A percentile compares a stretch with the other conserved stretches of the same genome.
Evolutionary conservation across 2,329 filamentous ascomycete genomes (phyloP).

Genomic region (Aotearoamyces nothofagi): DNA sequence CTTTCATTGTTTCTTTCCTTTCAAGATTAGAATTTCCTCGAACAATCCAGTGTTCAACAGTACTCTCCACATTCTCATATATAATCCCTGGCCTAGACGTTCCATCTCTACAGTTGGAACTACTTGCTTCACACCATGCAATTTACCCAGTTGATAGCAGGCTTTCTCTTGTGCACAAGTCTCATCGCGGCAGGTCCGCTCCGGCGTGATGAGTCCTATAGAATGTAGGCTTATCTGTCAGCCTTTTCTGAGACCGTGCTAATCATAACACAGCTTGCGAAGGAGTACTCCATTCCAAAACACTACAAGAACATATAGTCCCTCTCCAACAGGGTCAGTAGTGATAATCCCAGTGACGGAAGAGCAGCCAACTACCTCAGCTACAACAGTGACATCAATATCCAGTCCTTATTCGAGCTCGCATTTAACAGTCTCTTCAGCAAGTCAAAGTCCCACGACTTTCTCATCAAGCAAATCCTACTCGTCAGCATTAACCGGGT

Average conservation of each 20-base stretch:
- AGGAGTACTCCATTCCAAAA: neutral
- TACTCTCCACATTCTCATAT: neutral
- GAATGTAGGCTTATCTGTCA: neutral
- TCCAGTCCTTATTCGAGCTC: neutral
- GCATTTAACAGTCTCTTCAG: neutral
- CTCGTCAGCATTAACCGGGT: neutral
- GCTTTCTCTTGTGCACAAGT: neutral
- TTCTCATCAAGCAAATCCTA: neutral
- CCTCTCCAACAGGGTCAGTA: neutral
- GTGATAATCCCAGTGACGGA: neutral
- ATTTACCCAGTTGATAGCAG: neutral
- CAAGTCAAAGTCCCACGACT: neutral
- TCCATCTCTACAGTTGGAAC: neutral
- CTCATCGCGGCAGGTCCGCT: neutral
- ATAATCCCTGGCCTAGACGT: neutral
- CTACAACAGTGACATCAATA: neutral
- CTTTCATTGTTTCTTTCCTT: neutral
- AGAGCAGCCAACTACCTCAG: neutral
- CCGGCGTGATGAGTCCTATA: neutral
- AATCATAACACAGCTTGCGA: neutral
- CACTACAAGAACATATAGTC: no score
- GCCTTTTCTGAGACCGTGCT: neutral
- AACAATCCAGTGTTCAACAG: neutral
- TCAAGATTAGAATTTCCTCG: neutral
- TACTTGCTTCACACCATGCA: neutral